Percentiles rank a stretch among this genome's conserved stretches.
Evolutionary conservation across 495 filamentous ascomycete genomes (phyloP).

Genomic region (Hypoxylon fragiforme): DNA sequence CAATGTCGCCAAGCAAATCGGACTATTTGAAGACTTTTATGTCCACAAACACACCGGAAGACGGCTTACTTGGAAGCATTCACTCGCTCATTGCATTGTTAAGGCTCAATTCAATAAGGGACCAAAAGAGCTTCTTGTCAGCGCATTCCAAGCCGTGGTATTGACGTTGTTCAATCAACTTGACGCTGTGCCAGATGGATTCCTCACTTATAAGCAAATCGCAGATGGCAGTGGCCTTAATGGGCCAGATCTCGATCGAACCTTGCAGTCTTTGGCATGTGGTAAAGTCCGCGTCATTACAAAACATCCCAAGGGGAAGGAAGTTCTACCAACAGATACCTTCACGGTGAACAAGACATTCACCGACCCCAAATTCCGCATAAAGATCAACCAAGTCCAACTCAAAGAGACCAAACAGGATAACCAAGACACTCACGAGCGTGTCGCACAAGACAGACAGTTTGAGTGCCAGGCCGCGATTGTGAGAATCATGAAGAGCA

Average conservation of each 20-base stretch:
- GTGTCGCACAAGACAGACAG: constrained; percentile 84
- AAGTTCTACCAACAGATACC: constrained; percentile 73
- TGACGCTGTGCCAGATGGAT: constrained; percentile 47
- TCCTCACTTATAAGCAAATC: constrained; percentile 71
- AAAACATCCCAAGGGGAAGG: constrained; percentile 83
- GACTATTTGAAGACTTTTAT: constrained; percentile 80
- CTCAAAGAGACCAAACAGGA: constrained; percentile 87
- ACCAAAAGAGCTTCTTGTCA: constrained; percentile 82
- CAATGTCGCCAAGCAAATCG: constrained; percentile 67
- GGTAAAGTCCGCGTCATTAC: constrained; percentile 82
- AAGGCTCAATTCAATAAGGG: constrained; percentile 76
- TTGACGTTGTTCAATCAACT: constrained; percentile 88
- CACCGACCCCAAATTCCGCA: constrained; percentile 76
- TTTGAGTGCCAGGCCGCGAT: constrained; percentile 98
- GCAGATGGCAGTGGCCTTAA: constrained; percentile 64
- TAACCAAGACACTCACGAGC: constrained; percentile 89
- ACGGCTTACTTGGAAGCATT: constrained; percentile 88
- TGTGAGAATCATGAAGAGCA: constrained; percentile 94
- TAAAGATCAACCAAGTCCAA: constrained; percentile 99
- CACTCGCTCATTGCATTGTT: constrained; percentile 82
- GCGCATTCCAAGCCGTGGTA: constrained; percentile 87
- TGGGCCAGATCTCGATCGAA: constrained; percentile 79
- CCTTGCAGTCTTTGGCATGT: constrained; percentile 91
- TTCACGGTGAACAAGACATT: constrained; percentile 82
- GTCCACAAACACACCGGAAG: constrained; percentile 82